Evolutionary conservation across 169 alveolate species (phyloP).

Genomic region (Eimeria praecox): DNA sequence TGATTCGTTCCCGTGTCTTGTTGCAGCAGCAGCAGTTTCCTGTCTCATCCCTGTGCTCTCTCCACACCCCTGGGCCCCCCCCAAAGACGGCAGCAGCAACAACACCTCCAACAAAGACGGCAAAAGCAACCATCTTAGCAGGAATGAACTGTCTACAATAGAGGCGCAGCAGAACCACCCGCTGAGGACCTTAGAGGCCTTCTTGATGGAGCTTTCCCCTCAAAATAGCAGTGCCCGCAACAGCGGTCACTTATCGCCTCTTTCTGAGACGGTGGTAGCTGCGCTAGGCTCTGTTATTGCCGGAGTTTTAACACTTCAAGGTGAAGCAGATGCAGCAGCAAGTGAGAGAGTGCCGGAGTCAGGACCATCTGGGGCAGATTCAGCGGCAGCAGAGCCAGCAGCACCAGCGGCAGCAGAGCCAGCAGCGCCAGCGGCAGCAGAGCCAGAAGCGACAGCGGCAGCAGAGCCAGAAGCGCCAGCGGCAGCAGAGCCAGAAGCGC

Average conservation of each 20-base stretch:
- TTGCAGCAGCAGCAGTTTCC: slow-evolving; percentile 65
- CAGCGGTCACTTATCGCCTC: not conserved
- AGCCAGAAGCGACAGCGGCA: not conserved
- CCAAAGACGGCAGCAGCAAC: slow-evolving; percentile 17
- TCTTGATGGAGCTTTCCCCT: slow-evolving; percentile 49
- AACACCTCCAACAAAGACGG: slow-evolving; percentile 28
- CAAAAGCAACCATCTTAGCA: slow-evolving; percentile 27
- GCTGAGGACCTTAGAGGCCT: slow-evolving; percentile 51
- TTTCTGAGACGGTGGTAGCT: not conserved
- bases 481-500: not conserved
- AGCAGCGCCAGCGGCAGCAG: not conserved
- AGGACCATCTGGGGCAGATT: not conserved
- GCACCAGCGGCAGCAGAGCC: not conserved
- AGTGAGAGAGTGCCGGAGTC: not conserved
- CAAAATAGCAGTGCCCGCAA: not conserved
- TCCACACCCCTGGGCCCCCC: not conserved
- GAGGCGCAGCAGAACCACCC: slow-evolving; percentile 11
- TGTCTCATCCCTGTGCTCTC: slow-evolving; percentile 6
- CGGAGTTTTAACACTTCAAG: not conserved
- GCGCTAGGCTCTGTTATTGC: slow-evolving; percentile 45
- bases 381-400: not conserved
- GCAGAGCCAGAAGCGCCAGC: not conserved
- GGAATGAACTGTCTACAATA: not conserved
- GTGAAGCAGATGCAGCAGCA: not conserved
- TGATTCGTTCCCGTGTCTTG: slow-evolving; percentile 21